These are phyloP conservation scores for Hortaea sp. DNA, from an alignment of 2,329 filamentous ascomycete genomes.

Conservation along the genomic window DNA sequence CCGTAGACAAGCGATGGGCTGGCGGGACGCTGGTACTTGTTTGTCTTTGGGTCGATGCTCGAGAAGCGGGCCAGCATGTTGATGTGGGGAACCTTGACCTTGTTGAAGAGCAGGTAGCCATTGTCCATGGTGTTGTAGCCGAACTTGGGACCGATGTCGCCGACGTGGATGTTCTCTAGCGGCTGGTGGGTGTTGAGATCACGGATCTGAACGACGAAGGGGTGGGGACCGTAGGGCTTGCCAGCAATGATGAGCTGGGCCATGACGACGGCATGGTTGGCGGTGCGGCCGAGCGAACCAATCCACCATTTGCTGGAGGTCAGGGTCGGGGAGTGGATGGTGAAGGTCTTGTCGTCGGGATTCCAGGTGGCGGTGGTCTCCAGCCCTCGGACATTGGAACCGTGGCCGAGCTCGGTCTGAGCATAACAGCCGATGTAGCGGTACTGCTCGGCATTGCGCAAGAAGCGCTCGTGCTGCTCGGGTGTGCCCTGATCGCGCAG, in stretches of 20 bases:
- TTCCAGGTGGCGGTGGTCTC: constrained; percentile 69
- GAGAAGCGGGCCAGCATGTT: constrained; percentile 67
- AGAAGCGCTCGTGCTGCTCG: constrained; percentile 63
- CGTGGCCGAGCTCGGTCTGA: constrained; percentile 71
- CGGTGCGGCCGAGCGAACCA: constrained; percentile 63
- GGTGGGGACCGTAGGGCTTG: constrained; percentile 62
- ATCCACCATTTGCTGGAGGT: constrained; percentile 82
- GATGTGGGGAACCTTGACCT: constrained; percentile 63
- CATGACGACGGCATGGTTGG: constrained; percentile 70
- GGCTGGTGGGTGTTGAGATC: constrained; percentile 61
- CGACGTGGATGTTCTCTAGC: constrained; percentile 60
- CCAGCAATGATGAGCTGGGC: constrained; percentile 62
- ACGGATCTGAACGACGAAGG: constrained; percentile 67
- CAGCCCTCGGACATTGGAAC: constrained; percentile 63
- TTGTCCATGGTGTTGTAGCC: constrained; percentile 61
- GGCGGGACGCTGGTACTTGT: constrained; percentile 57
- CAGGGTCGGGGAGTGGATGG: constrained; percentile 60
- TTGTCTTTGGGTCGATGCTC: constrained; percentile 55
- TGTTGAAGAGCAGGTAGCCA: constrained; percentile 67
- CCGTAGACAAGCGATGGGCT: constrained; percentile 62
- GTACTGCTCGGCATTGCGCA: constrained; percentile 58
- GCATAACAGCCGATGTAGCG: constrained; percentile 70
- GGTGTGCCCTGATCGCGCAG: constrained; percentile 61
- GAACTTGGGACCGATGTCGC: constrained; percentile 59
- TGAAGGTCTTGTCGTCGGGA: constrained; percentile 62